These are phyloP conservation scores for Echinosophora koreensis DNA, from an alignment of 306 rosid genomes.

Conservation along the genomic window DNA sequence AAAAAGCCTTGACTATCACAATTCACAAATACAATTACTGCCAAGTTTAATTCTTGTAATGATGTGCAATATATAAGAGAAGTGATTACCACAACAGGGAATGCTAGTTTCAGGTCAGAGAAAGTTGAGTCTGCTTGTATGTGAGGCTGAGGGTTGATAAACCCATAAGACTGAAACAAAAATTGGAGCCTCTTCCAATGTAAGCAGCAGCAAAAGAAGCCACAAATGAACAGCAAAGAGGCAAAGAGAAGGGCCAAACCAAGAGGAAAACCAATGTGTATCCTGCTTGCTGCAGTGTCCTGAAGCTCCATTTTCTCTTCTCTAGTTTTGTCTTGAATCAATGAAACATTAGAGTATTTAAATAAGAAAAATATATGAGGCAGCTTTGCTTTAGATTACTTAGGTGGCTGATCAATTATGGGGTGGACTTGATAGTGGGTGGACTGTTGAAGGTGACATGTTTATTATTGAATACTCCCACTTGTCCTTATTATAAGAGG, in stretches of 20 bases:
- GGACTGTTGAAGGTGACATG: constrained; percentile 43
- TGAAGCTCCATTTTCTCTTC: constrained; percentile 52
- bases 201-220: constrained; percentile 67
- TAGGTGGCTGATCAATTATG: constrained; percentile 45
- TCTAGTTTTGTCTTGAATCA: constrained; percentile 7
- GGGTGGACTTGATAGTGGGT: constrained; percentile 41
- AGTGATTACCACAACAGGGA: constrained; percentile 52
- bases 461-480: constrained; percentile 36
- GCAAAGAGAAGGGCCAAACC: constrained; percentile 65
- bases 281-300: constrained; percentile 44
- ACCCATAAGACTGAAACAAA: constrained; percentile 38
- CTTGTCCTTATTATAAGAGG: no score
- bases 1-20: no score
- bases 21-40: no score
- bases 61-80: not conserved
- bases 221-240: constrained; percentile 49
- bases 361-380: constrained; percentile 18
- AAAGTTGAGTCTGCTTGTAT: constrained; percentile 42
- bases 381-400: constrained; percentile 20
- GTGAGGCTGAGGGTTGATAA: constrained; percentile 30
- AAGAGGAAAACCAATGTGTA: constrained; percentile 62
- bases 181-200: constrained; percentile 63
- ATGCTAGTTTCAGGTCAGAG: constrained; percentile 50
- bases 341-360: constrained; percentile 35
- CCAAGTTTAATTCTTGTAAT: not conserved